Evolutionary conservation across 495 filamentous ascomycete species (phyloP), one percentile per base, ranked within the genome.

Genomic region (Platismatia glauca): DNA sequence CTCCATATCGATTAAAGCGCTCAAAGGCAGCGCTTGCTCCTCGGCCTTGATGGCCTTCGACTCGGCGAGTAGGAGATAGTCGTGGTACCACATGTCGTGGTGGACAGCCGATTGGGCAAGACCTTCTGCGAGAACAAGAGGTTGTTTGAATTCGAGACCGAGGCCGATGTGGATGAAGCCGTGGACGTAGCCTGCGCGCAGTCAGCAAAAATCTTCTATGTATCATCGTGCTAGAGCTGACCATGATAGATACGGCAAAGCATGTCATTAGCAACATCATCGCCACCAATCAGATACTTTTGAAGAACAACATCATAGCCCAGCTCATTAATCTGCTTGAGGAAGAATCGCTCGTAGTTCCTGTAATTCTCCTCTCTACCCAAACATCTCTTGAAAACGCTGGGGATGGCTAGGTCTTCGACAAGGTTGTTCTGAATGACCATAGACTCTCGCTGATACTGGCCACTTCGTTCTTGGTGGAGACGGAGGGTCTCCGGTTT

Each of bases 121-220:
- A n/a, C 46, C 50, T 34, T 67, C 66, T 16, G 66, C 64, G 5
- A 67, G 33, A 22, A 67, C 43, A 6, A 29, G n/a, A 11, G 57
- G 27, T 29, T 66, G 66, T 13, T 55, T 56, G 64, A 58, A 67
- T 34, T 66, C 64, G 18, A 67, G 64, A 27, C 48, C 66, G 16
- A 66, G 46, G 33, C 57, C 64, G 39, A 68, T 61, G 59, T 66
- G 66, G 31, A 68, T 68, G 39, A 68, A 8, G 2, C 43, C 59
- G 48, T 64, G 60, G 34, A 68, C 59, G 55, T 68, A 68, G 18
- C 55, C 64, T 68, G 15, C 18, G 43, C 1, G 4, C 39, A 27
- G 18, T 37, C 8, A 31, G 24, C 18, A 27, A 16, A 7, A 7
- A 24, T 0, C 18, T 50, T 22, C 18, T 24, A 7, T 12, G 12